Evolutionary conservation across 306 rosid genomes (phyloP).

Genomic region (Lithocarpus polystachyus): DNA sequence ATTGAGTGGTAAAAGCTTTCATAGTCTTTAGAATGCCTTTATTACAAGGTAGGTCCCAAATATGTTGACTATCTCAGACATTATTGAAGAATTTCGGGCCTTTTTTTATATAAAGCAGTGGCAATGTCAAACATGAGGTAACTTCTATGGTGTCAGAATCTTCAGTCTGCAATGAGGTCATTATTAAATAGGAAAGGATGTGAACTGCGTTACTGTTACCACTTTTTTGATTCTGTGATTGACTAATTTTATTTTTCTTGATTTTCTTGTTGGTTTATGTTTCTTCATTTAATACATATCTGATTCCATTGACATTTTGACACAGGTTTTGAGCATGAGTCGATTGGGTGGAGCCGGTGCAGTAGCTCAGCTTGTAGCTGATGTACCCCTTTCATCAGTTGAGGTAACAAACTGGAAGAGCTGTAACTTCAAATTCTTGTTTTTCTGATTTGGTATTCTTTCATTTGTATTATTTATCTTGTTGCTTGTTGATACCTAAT

Average conservation of each 20-base stretch:
- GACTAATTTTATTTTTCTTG: not conserved
- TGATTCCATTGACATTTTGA: slow-evolving; percentile 8
- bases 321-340: slow-evolving; percentile 96
- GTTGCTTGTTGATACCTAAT: not conserved
- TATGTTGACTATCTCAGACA: slow-evolving; percentile 19
- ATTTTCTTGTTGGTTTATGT: not conserved
- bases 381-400: slow-evolving; percentile 71
- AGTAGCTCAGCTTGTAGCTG: slow-evolving; percentile 97
- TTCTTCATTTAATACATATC: not conserved
- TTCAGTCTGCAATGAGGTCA: slow-evolving; percentile 13
- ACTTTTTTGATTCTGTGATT: slow-evolving; percentile 5
- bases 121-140: slow-evolving; percentile 31
- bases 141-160: slow-evolving; percentile 20
- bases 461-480: not conserved
- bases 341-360: slow-evolving; percentile 97
- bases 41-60: slow-evolving; percentile 26
- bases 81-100: slow-evolving; percentile 9
- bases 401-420: slow-evolving; percentile 34
- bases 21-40: slow-evolving; percentile 4
- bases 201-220: not conserved
- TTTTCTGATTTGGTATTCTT: not conserved
- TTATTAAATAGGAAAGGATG: slow-evolving; percentile 10
- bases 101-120: slow-evolving; percentile 15
- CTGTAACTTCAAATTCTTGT: not conserved
- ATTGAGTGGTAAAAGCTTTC: slow-evolving; percentile 14